Conservation (phyloP, 208 protist genomes). For the Acanthamoeba healyi region DNA sequence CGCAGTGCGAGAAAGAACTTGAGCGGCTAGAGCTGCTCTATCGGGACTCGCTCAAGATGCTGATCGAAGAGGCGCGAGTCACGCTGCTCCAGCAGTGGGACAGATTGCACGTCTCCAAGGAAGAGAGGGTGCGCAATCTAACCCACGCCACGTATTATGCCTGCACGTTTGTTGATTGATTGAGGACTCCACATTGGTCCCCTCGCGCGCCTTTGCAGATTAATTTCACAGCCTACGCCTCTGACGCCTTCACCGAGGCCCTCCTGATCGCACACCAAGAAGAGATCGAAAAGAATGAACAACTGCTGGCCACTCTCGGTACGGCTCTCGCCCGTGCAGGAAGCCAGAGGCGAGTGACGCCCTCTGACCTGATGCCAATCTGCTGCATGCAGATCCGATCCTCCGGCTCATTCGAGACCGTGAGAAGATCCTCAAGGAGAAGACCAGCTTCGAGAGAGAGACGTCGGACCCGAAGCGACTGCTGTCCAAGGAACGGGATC, state of each 20-base stretch:
- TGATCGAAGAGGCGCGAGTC: slow-evolving; percentile 15
- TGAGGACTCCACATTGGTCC: neutral
- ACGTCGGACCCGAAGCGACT: slow-evolving; percentile 30
- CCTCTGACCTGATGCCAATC: too few relatives aligned
- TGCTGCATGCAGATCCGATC: neutral
- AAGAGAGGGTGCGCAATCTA: slow-evolving; percentile 57
- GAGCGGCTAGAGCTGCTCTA: slow-evolving; percentile 2
- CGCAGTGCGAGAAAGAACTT: slow-evolving; percentile 32
- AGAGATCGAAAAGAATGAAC: slow-evolving; percentile 60
- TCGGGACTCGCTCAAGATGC: neutral
- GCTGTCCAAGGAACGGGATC: slow-evolving; percentile 45
- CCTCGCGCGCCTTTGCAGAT: neutral
- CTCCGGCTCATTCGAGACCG: slow-evolving; percentile 1
- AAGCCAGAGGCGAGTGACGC: too few relatives aligned
- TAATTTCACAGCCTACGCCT: slow-evolving; percentile 35
- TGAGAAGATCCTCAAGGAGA: slow-evolving; percentile 44
- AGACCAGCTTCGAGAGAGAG: neutral
- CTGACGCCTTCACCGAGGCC: slow-evolving; percentile 28
- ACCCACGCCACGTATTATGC: too few relatives aligned
- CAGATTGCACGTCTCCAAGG: slow-evolving; percentile 15
- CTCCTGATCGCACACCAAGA: slow-evolving; percentile 35
- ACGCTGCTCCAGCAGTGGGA: slow-evolving; percentile 8
- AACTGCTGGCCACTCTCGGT: slow-evolving; percentile 5
- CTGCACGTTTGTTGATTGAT: neutral
- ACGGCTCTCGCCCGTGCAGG: neutral